These are phyloP conservation scores for Epichloe bromicola DNA, from an alignment of 2,329 filamentous ascomycete species.

Conservation along the genomic window DNA sequence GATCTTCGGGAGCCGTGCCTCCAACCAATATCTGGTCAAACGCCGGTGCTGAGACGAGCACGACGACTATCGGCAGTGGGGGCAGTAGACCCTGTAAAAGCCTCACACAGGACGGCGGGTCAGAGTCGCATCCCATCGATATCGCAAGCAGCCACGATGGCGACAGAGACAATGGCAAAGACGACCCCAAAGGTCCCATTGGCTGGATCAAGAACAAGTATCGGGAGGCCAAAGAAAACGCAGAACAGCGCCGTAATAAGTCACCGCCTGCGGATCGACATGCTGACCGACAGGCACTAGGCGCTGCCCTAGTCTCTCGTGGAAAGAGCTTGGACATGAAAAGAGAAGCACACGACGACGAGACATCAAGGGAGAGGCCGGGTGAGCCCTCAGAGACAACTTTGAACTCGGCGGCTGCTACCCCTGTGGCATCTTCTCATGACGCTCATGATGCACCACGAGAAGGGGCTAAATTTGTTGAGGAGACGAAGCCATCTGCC, in stretches of 20 bases:
- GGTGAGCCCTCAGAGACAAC: background rate
- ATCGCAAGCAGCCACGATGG: constrained; percentile 26
- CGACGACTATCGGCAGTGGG: constrained; percentile 54
- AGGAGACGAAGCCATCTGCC: background rate
- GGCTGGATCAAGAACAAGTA: constrained; percentile 49
- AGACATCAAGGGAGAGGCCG: constrained; percentile 4
- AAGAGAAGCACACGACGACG: constrained; percentile 19
- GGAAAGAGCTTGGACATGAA: constrained; percentile 37
- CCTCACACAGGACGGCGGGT: constrained; percentile 37
- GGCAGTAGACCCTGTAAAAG: constrained; percentile 35
- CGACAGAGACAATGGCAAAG: constrained; percentile 26
- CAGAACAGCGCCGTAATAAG: constrained; percentile 41
- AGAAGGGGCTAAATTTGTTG: background rate
- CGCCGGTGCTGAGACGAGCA: constrained; percentile 50
- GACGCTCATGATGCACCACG: background rate
- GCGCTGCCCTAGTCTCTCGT: constrained; percentile 21
- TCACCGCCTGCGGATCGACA: constrained; percentile 33
- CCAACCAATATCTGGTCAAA: constrained; percentile 44
- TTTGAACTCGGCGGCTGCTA: background rate
- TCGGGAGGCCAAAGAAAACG: constrained; percentile 44
- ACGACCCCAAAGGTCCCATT: constrained; percentile 38
- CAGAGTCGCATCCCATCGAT: constrained; percentile 27
- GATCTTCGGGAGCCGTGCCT: constrained; percentile 30
- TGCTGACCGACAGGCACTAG: constrained; percentile 16
- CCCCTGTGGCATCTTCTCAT: background rate